A percentile compares a stretch with the other conserved stretches of the same genome.
Conservation (phyloP, 2,329 filamentous ascomycete species). For the Dendryphion nanum region DNA sequence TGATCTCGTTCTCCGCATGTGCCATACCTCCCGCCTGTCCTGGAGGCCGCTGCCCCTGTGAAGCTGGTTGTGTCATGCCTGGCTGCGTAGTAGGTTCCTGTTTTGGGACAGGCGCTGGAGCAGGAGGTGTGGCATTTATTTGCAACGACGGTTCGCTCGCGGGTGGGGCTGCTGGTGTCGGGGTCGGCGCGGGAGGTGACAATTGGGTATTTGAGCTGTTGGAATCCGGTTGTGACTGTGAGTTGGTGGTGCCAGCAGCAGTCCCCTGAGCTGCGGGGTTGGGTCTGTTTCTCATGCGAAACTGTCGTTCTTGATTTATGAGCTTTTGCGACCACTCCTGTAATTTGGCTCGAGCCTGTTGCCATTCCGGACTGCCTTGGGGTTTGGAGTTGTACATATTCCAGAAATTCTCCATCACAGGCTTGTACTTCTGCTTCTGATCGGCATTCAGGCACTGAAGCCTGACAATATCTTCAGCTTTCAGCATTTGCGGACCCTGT, state of each 20-base stretch:
- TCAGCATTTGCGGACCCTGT: slow-evolving; percentile 23
- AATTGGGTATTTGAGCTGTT: slow-evolving; percentile 19
- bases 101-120: slow-evolving; percentile 1
- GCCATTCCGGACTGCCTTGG: slow-evolving; percentile 50
- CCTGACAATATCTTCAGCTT: slow-evolving; percentile 35
- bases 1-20: slow-evolving; percentile 18
- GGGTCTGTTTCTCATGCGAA: slow-evolving; percentile 31
- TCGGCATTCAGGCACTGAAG: slow-evolving; percentile 47
- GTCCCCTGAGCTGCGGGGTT: slow-evolving; percentile 22
- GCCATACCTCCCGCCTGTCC: not conserved
- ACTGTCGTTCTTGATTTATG: slow-evolving; percentile 48
- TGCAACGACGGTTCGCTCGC: not conserved
- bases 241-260: no score
- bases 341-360: slow-evolving; percentile 51
- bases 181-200: slow-evolving; percentile 10
- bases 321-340: slow-evolving; percentile 51
- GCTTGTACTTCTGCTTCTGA: slow-evolving; percentile 56
- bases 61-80: not conserved
- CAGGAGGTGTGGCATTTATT: no score
- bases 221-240: slow-evolving; percentile 14
- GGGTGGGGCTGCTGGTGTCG: slow-evolving; percentile 1
- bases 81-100: slow-evolving; percentile 1
- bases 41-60: not conserved
- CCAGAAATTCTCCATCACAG: slow-evolving; percentile 56
- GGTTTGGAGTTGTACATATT: slow-evolving; percentile 50